Evolutionary conservation across 2,329 filamentous ascomycete species (phyloP), one percentile per base, ranked within the genome.

Genomic region (Colletotrichum sp.): DNA sequence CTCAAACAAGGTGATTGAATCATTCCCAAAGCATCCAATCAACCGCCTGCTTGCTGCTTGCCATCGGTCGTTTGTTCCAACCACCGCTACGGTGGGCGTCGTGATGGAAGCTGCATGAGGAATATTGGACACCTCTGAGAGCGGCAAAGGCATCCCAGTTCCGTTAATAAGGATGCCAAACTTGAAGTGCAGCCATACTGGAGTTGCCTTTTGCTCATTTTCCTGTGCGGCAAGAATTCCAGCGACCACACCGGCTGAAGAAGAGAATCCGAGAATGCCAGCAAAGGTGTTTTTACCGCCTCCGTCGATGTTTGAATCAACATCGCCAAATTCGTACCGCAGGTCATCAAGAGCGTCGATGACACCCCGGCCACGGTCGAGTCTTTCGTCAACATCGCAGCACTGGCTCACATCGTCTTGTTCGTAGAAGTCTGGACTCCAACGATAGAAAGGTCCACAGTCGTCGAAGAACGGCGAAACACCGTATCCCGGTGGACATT

Each of bases 401-500:
- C 24, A 18, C 18, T 63, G 26, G 26, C 13, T n/a, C 16, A 6
- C 26, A 34, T 32, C 7, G 13, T 30, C 30, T 34, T 28, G 18
- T 28, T 28, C 57, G 12, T 32, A 18, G 26, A 28, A 24, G 12
- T 70, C n/a, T 12, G 68, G 59, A 3, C 68, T 55, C 68, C 68
- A 71, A 12, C 68, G 68, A 5, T 57, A 71, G 13, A 71, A 71
- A 6, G 68, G 68, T n/a, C 68, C 68, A n/a, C 68, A 71, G 21
- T 71, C 68, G 30, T 71, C 68, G 39, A 71, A 71, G 21, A 71
- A 71, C 3, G 68, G 68, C 3, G 68, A 71, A 28, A 71, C 68
- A n/a, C 68, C 68, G 43, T 55, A 71, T 10, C 68, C 68, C 3
- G 68, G 26, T 14, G 12, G 3, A 32, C 68, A 71, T 36, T 71